Evolutionary conservation across 1,284 basidiomycete genomes (phyloP).

Genomic region (Dichomitus squalens): DNA sequence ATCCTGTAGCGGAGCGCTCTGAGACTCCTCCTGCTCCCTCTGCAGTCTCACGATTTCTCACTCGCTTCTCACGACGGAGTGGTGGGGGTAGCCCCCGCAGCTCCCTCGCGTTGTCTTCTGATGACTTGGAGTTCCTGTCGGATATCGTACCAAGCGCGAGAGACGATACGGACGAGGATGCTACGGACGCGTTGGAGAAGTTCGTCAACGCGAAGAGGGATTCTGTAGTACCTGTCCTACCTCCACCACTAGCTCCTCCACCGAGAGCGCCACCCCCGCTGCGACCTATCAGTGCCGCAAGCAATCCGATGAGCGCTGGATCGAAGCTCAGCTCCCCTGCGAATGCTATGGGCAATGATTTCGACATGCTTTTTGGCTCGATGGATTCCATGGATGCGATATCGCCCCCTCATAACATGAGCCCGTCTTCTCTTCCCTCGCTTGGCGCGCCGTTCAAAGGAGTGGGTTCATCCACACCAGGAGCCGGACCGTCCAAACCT

Average conservation of each 20-base stretch:
- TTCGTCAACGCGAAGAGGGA: conserved; percentile 39
- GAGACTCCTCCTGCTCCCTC: conserved; percentile 37
- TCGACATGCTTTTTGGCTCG: conserved; percentile 7
- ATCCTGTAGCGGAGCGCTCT: conserved; percentile 23
- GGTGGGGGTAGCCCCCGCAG: conserved; percentile 44
- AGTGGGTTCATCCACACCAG: conserved; percentile 13
- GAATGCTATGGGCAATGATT: background rate
- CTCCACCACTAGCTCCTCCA: conserved; percentile 29
- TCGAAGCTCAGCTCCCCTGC: background rate
- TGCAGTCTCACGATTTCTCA: conserved; percentile 71
- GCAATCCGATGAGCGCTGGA: background rate
- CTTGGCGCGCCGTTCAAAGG: conserved; percentile 28
- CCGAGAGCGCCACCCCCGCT: conserved; percentile 15
- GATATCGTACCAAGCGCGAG: conserved; percentile 65
- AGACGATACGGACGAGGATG: conserved; percentile 42
- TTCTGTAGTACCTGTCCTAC: conserved; percentile 48
- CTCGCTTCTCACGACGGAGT: conserved; percentile 58
- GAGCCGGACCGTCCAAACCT: conserved; percentile 3
- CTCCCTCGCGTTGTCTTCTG: conserved; percentile 64
- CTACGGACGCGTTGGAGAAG: conserved; percentile 33
- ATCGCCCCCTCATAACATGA: conserved; percentile 1
- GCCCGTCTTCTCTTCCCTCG: conserved; percentile 6
- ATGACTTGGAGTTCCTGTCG: conserved; percentile 75
- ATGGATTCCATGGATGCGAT: background rate
- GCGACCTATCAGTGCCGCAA: conserved; percentile 14